Conservation (phyloP, 2,329 filamentous ascomycete species). For the Dactylellina drechsleri region DNA sequence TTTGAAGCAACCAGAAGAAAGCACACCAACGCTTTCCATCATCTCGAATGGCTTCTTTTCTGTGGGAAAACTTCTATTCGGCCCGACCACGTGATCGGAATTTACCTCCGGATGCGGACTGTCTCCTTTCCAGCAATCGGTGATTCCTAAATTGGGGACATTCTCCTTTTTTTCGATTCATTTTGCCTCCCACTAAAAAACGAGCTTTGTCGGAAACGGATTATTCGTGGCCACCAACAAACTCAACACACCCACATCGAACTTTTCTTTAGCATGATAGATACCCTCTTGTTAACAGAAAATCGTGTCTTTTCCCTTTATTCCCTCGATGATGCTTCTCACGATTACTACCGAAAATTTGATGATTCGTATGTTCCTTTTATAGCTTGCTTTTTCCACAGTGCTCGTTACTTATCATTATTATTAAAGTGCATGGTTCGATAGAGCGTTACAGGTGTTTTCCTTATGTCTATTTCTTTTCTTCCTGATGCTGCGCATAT, state of each 20-base stretch:
- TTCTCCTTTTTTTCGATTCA: conserved; percentile 3
- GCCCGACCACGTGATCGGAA: conserved; percentile 20
- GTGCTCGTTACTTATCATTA: background rate
- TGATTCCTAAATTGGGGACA: conserved; percentile 2
- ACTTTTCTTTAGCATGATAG: conserved; percentile 30
- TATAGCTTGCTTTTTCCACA: conserved; percentile 11
- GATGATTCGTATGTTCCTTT: conserved; percentile 15
- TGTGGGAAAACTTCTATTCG: background rate
- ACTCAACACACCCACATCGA: background rate
- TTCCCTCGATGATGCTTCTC: background rate
- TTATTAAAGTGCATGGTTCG: conserved; percentile 19
- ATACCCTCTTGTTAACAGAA: background rate
- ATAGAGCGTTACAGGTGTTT: conserved; percentile 52
- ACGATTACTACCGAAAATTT: too few relatives aligned
- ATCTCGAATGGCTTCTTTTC: too few relatives aligned
- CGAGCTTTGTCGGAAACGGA: conserved; percentile 1
- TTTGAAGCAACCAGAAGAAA: background rate
- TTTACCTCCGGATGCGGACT: conserved; percentile 15
- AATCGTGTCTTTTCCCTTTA: conserved; percentile 21
- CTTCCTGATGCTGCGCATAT: background rate
- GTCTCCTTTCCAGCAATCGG: conserved; percentile 1
- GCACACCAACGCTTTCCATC: too few relatives aligned
- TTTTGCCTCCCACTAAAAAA: too few relatives aligned
- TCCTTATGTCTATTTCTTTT: conserved; percentile 7
- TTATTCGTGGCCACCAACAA: conserved; percentile 2